These are phyloP conservation scores for Spinacia oleracea DNA, from an alignment of 179 eudicot species.

Conservation along the genomic window DNA sequence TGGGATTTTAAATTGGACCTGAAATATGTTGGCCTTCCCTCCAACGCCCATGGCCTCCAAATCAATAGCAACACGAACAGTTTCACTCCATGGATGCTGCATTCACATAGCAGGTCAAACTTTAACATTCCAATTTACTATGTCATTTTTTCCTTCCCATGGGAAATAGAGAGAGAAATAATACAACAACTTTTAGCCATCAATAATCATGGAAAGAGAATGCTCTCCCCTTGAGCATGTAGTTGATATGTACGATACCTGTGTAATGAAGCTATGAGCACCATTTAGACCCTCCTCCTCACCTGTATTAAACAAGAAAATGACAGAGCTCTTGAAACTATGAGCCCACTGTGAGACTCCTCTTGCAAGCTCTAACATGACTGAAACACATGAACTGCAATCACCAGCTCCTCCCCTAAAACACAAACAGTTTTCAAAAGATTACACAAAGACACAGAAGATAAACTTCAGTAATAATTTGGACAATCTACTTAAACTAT, in stretches of 20 bases:
- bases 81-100: slow-evolving; percentile 98
- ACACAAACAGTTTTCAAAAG: slow-evolving; percentile 11
- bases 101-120: slow-evolving; percentile 5
- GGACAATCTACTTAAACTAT: background rate
- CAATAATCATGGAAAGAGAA: slow-evolving; percentile 4
- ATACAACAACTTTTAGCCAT: background rate
- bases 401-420: slow-evolving; percentile 98
- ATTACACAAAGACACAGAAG: no score
- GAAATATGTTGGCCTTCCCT: slow-evolving; percentile 84
- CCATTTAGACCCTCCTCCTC: slow-evolving; percentile 98
- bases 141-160: background rate
- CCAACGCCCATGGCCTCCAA: slow-evolving; percentile 98
- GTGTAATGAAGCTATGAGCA: slow-evolving; percentile 96
- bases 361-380: slow-evolving; percentile 96
- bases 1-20: slow-evolving; percentile 45
- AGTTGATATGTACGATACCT: slow-evolving; percentile 44
- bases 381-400: slow-evolving; percentile 96
- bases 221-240: slow-evolving; percentile 3
- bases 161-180: background rate
- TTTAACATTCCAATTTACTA: slow-evolving; percentile 1
- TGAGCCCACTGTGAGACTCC: slow-evolving; percentile 97
- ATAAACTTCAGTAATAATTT: background rate
- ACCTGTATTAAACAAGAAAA: slow-evolving; percentile 91
- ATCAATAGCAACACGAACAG: slow-evolving; percentile 79
- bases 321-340: slow-evolving; percentile 79